A percentile compares a stretch with the other conserved stretches of the same genome.
Conservation (phyloP, 2,329 filamentous ascomycete genomes). For the Ascochyta pisi region DNA sequence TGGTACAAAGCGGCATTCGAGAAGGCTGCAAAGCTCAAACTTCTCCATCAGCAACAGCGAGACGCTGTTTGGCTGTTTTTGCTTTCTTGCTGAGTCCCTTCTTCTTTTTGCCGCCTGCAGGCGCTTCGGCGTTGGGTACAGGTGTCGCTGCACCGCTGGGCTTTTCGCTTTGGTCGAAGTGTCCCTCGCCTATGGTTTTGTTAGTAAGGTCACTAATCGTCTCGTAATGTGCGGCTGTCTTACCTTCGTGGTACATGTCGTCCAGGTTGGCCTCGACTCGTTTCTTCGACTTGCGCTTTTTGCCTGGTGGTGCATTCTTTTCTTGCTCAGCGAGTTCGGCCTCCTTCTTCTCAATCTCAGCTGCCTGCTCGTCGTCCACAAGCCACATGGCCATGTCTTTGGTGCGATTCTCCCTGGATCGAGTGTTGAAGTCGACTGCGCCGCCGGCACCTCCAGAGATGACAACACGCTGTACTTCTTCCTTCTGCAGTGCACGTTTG, state of each 20-base stretch:
- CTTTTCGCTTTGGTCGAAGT: slow-evolving; percentile 91
- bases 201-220: slow-evolving; percentile 30
- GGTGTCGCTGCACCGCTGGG: slow-evolving; percentile 87
- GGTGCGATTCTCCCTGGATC: slow-evolving; percentile 87
- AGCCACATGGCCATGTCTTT: slow-evolving; percentile 99
- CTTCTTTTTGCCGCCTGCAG: slow-evolving; percentile 52
- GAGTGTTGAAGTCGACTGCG: slow-evolving; percentile 95
- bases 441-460: slow-evolving; percentile 84
- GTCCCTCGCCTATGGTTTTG: slow-evolving; percentile 76
- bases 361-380: slow-evolving; percentile 94
- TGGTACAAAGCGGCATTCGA: slow-evolving; percentile 2
- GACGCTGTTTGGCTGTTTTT: slow-evolving; percentile 58
- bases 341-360: slow-evolving; percentile 90
- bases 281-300: slow-evolving; percentile 68
- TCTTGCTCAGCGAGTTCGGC: slow-evolving; percentile 79
- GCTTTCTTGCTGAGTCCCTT: slow-evolving; percentile 57
- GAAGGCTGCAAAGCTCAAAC: slow-evolving; percentile 25
- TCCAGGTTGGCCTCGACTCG: slow-evolving; percentile 74
- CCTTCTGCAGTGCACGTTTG: slow-evolving; percentile 95
- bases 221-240: slow-evolving; percentile 49
- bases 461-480: slow-evolving; percentile 97
- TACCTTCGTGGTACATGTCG: slow-evolving; percentile 99
- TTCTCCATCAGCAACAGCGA: slow-evolving; percentile 57
- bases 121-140: slow-evolving; percentile 57
- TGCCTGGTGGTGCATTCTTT: slow-evolving; percentile 50